Evolutionary conservation across 192 early-diverging fungal species (phyloP).

Genomic region (Radiomyces spectabilis): DNA sequence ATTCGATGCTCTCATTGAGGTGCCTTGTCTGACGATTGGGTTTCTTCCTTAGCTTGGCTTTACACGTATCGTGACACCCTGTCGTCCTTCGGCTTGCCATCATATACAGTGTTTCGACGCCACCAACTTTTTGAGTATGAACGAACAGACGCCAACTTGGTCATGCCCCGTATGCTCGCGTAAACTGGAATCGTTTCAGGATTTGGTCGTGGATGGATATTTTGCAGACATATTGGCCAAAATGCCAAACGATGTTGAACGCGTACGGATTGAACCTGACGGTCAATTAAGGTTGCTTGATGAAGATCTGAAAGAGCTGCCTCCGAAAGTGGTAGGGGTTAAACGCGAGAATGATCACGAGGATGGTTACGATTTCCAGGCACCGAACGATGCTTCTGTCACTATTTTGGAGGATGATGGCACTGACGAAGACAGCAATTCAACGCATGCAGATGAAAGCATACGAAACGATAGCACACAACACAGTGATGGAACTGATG

Average conservation of each 20-base stretch:
- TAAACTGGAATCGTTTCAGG: conserved; percentile 40
- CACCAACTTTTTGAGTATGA: conserved; percentile 63
- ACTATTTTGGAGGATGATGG: no score
- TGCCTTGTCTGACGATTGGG: no score
- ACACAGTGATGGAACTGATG: no score
- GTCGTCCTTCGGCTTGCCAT: conserved; percentile 51
- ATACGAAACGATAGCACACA: no score
- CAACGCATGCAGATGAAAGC: no score
- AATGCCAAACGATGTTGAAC: conserved; percentile 29
- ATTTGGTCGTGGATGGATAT: conserved; percentile 64
- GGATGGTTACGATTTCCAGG: no score
- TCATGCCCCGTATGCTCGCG: conserved; percentile 68
- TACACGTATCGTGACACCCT: conserved; percentile 56
- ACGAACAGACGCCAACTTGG: conserved; percentile 58
- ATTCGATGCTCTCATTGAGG: no score
- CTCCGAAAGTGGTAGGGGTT: no score
- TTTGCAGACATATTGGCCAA: conserved; percentile 32
- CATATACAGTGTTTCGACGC: conserved; percentile 86
- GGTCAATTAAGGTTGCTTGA: conserved; percentile 27
- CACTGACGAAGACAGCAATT: no score
- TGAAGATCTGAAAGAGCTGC: no score
- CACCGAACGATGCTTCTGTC: no score
- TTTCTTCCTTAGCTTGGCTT: conserved; percentile 39
- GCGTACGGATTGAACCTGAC: conserved; percentile 33
- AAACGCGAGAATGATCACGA: no score